Evolutionary conservation across 345 rosid genomes (phyloP).

Genomic region (Salix udensis): DNA sequence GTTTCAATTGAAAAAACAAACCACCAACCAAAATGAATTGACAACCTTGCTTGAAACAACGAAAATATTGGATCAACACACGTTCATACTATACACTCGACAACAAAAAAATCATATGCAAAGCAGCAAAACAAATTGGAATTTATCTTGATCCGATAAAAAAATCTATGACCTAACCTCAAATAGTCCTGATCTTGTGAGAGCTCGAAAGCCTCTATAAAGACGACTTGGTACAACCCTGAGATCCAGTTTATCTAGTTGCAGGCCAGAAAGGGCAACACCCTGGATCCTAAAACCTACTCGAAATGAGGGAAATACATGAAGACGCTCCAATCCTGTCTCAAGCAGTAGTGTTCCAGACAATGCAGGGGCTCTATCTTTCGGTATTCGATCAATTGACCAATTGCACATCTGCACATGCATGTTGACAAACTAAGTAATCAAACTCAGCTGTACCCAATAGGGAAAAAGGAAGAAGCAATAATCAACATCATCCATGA

Average conservation of each 20-base stretch:
- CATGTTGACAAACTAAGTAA: background rate
- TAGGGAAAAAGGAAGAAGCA: no score
- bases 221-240: slow-evolving; percentile 60
- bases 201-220: slow-evolving; percentile 88
- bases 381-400: slow-evolving; percentile 82
- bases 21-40: no score
- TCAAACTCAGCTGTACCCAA: background rate
- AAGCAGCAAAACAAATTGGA: background rate
- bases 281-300: slow-evolving; percentile 85
- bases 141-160: slow-evolving; percentile 2
- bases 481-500: background rate
- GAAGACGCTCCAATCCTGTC: slow-evolving; percentile 60
- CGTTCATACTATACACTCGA: background rate
- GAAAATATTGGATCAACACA: background rate
- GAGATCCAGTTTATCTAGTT: slow-evolving; percentile 71
- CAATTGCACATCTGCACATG: slow-evolving; percentile 66
- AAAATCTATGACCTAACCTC: slow-evolving; percentile 66
- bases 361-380: slow-evolving; percentile 76
- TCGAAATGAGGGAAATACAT: slow-evolving; percentile 72
- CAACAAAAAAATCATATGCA: background rate
- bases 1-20: no score
- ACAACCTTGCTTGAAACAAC: no score
- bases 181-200: slow-evolving; percentile 71
- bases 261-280: slow-evolving; percentile 78
- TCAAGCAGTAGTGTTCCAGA: slow-evolving; percentile 63